Evolutionary conservation across 345 rosid genomes (phyloP).

Genomic region (Salix dunnii): DNA sequence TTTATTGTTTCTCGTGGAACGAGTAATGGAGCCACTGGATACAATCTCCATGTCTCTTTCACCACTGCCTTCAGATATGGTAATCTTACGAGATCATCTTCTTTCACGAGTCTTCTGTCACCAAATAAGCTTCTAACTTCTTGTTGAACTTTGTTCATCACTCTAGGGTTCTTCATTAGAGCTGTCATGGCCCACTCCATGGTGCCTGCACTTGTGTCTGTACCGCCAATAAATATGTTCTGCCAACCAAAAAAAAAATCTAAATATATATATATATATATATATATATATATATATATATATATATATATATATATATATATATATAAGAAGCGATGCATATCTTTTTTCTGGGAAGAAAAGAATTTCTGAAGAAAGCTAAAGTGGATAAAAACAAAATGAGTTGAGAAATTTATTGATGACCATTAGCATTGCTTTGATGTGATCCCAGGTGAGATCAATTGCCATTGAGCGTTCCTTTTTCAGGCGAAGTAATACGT

Average conservation of each 20-base stretch:
- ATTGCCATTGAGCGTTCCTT: slow-evolving; percentile 19
- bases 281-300: too few species aligned
- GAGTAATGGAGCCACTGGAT: slow-evolving; percentile 28
- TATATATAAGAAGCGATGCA: not conserved
- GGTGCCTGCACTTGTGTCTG: slow-evolving; percentile 35
- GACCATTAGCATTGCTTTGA: slow-evolving; percentile 57
- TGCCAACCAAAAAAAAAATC: not conserved
- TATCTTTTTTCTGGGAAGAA: not conserved
- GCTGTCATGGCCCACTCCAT: slow-evolving; percentile 48
- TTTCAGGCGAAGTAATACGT: slow-evolving; percentile 36
- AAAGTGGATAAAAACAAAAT: not conserved
- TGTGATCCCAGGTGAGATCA: slow-evolving; percentile 38
- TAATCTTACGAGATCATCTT: slow-evolving; percentile 26
- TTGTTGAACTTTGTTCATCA: slow-evolving; percentile 38
- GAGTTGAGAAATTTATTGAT: not conserved
- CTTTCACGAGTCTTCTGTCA: slow-evolving; percentile 26
- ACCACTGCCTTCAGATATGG: slow-evolving; percentile 44
- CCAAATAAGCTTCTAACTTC: slow-evolving; percentile 31
- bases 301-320: too few species aligned
- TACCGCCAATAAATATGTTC: slow-evolving; percentile 43
- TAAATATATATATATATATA: too few species aligned
- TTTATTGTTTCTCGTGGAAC: slow-evolving; percentile 28
- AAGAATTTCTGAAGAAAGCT: not conserved
- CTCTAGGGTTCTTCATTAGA: slow-evolving; percentile 28
- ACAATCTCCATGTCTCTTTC: slow-evolving; percentile 39